Evolutionary conservation across 805 yeast genomes (phyloP).

Genomic region (Kodamaea neixiangensis): DNA sequence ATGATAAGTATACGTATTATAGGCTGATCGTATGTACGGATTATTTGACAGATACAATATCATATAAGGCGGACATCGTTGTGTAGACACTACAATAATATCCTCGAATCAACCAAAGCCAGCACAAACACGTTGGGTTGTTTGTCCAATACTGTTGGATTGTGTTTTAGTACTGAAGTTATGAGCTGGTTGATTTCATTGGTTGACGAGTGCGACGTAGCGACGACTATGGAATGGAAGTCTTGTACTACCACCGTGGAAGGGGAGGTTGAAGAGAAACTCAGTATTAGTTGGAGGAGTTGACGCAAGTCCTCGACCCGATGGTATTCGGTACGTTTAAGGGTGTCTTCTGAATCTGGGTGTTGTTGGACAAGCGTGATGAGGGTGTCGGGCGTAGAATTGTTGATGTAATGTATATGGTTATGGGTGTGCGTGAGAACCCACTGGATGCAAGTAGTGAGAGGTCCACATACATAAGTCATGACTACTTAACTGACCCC

Average conservation of each 20-base stretch:
- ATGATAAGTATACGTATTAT: too few relatives aligned
- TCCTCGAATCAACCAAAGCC: not conserved
- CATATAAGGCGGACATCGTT: too few relatives aligned
- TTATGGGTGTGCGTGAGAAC: not conserved
- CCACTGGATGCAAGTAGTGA: not conserved
- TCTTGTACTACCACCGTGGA: conserved; percentile 11
- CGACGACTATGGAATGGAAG: conserved; percentile 9
- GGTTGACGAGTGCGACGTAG: not conserved
- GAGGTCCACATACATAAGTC: not conserved
- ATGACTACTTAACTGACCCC: not conserved
- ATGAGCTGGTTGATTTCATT: conserved; percentile 14
- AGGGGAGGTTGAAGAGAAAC: not conserved
- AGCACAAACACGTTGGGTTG: conserved; percentile 9
- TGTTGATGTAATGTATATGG: conserved; percentile 9
- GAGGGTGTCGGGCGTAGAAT: conserved; percentile 13
- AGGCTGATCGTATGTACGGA: too few relatives aligned
- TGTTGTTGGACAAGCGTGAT: conserved; percentile 3
- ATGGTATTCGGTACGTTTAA: conserved; percentile 13
- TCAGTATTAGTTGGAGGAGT: not conserved
- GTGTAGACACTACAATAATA: not conserved
- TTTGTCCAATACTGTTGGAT: conserved; percentile 9
- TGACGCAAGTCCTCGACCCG: conserved; percentile 8
- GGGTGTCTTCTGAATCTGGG: conserved; percentile 3
- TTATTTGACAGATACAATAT: too few relatives aligned
- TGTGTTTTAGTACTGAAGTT: conserved; percentile 7